These are phyloP conservation scores for Fusarium fujikuroi DNA, from an alignment of 2,329 filamentous ascomycete species.

Conservation along the genomic window DNA sequence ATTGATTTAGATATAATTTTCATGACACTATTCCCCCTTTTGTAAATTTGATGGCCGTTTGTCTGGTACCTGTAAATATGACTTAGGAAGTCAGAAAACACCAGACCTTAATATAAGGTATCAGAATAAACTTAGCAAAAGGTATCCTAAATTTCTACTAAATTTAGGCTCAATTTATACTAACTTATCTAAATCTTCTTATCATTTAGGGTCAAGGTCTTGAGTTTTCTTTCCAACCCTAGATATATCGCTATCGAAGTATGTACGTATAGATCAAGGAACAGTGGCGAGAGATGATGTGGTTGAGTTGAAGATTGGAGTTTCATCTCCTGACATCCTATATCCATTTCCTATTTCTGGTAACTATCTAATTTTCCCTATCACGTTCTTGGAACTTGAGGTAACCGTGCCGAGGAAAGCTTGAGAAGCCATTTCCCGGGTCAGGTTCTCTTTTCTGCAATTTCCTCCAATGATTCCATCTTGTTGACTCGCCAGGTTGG, in stretches of 20 bases:
- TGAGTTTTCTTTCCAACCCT: too few relatives aligned
- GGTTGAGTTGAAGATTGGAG: conserved; percentile 11
- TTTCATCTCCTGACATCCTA: conserved; percentile 10
- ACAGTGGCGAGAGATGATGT: background rate
- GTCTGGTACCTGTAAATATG: background rate
- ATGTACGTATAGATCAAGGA: background rate
- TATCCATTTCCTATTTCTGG: conserved; percentile 28
- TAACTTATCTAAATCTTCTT: too few relatives aligned
- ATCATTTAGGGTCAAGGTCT: too few relatives aligned
- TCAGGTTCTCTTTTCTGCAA: conserved; percentile 5
- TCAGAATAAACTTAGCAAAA: too few relatives aligned
- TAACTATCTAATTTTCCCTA: conserved; percentile 19
- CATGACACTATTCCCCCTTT: conserved; percentile 40
- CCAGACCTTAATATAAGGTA: too few relatives aligned
- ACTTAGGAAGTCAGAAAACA: too few relatives aligned
- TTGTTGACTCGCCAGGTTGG: conserved; percentile 31
- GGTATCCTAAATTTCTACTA: too few relatives aligned
- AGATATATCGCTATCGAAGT: background rate
- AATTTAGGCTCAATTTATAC: too few relatives aligned
- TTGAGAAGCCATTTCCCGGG: background rate
- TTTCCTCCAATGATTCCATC: conserved; percentile 30
- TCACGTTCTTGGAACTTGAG: background rate
- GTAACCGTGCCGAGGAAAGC: background rate
- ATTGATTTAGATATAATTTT: conserved; percentile 45
- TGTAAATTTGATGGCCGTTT: conserved; percentile 20